Percentiles rank a stretch among this genome's conserved stretches.
These are phyloP conservation scores for Rhytidhysteron rufulum DNA, from an alignment of 2,329 filamentous ascomycete genomes.

Conservation along the genomic window DNA sequence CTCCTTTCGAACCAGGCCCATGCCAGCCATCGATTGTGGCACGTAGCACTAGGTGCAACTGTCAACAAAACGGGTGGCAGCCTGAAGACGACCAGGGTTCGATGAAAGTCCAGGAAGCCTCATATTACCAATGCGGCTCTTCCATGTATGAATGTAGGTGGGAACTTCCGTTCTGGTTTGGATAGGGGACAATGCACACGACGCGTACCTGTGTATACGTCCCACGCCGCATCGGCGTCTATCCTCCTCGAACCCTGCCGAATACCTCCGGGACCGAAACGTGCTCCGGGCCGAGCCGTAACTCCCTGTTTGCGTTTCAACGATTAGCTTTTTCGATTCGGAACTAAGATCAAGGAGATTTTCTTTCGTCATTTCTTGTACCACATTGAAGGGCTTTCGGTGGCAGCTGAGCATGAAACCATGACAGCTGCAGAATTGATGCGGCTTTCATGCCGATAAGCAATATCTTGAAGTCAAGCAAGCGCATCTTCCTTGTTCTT, in stretches of 20 bases:
- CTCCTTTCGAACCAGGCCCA: too few species aligned
- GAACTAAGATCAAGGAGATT: too few species aligned
- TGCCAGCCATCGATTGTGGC: background rate
- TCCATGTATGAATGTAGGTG: background rate
- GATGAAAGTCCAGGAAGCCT: background rate
- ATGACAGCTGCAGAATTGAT: background rate
- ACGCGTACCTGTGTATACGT: conserved; percentile 46
- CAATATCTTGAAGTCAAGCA: too few species aligned
- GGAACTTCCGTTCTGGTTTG: conserved; percentile 4
- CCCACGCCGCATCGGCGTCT: conserved; percentile 38
- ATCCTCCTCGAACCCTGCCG: conserved; percentile 49
- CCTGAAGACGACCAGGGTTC: background rate
- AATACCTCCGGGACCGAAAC: conserved; percentile 52
- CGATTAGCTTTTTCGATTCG: background rate
- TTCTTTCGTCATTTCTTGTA: too few species aligned
- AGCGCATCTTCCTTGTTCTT: too few species aligned
- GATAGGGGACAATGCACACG: background rate
- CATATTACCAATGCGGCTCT: background rate
- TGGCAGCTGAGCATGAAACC: background rate
- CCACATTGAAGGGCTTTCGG: background rate
- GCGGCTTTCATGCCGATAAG: too few species aligned
- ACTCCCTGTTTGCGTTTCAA: conserved; percentile 34
- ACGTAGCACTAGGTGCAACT: background rate
- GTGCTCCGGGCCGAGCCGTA: conserved; percentile 50
- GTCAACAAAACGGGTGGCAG: background rate